Percentiles rank a stretch among this genome's conserved stretches.
phyloP scores from a whole-genome alignment of 176 grass and related monocot species.

The Dactylis glomerata region DNA sequence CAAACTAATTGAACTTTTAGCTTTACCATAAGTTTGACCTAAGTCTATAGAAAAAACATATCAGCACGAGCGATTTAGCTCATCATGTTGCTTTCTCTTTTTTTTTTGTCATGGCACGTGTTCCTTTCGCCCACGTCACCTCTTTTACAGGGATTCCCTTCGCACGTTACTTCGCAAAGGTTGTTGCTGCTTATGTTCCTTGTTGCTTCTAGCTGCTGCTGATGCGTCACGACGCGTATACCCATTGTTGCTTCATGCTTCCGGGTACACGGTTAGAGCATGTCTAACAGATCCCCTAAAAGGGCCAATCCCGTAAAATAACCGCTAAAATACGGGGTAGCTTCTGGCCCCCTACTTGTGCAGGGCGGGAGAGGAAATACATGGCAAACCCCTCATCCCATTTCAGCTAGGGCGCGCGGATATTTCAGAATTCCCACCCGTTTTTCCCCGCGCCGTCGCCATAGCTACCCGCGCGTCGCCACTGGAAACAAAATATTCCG shows the following conservation, averaged over 20 bases:
- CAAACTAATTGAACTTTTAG: neutral
- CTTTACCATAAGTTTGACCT: no score
- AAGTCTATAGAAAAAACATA: neutral
- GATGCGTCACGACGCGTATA: neutral
- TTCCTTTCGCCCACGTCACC: neutral
- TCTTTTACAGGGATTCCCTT: neutral
- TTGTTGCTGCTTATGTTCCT: neutral
- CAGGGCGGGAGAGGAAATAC: no score
- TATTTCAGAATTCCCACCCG: no score
- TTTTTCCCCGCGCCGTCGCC: no score
- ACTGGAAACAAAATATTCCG: no score
- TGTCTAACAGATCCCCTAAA: no score
- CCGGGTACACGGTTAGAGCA: neutral
- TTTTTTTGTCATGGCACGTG: neutral
- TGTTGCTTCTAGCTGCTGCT: neutral
- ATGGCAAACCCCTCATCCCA: no score
- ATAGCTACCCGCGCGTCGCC: no score
- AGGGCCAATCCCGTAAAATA: no score
- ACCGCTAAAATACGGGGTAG: no score
- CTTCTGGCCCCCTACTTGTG: no score
- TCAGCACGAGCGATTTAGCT: neutral
- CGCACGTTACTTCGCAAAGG: neutral
- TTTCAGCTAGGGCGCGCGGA: no score
- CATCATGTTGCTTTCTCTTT: neutral
- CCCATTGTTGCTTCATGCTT: neutral